Conservation (phyloP, 1,284 basidiomycete species). For the Anthracocystis panici-leucophaei region DNA sequence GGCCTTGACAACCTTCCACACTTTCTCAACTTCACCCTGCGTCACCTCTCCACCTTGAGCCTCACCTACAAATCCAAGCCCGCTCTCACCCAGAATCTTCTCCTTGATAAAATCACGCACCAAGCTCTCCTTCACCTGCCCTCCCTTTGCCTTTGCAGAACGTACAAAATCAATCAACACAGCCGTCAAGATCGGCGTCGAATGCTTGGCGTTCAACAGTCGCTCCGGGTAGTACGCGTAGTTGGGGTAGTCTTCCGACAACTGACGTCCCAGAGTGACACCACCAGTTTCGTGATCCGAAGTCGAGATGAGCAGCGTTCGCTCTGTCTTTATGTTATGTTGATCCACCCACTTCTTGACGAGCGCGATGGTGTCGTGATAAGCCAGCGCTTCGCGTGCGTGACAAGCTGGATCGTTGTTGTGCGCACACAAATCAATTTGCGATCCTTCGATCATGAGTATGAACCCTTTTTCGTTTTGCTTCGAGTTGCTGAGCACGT, state of each 20-base stretch:
- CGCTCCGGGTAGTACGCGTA: conserved; percentile 69
- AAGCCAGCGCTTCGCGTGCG: conserved; percentile 69
- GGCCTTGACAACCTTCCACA: conserved; percentile 48
- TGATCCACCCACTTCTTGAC: conserved; percentile 66
- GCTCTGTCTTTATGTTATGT: conserved; percentile 59
- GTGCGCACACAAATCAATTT: conserved; percentile 67
- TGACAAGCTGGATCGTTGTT: conserved; percentile 63
- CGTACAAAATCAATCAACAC: conserved; percentile 55
- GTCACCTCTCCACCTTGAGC: conserved; percentile 41
- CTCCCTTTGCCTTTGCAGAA: conserved; percentile 4
- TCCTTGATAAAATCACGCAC: conserved; percentile 40
- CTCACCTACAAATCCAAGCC: conserved; percentile 24
- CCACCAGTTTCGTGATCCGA: conserved; percentile 71
- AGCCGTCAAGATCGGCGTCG: conserved; percentile 63
- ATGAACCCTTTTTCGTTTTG: conserved; percentile 59
- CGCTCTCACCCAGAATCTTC: conserved; percentile 46
- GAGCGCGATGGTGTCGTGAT: conserved; percentile 67
- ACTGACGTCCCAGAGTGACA: conserved; percentile 69
- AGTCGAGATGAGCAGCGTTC: conserved; percentile 69
- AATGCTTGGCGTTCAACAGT: conserved; percentile 67
- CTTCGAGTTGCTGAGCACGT: conserved; percentile 30
- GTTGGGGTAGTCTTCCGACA: conserved; percentile 65
- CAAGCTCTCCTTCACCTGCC: conserved; percentile 15
- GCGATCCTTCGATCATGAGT: conserved; percentile 66
- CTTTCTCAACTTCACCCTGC: conserved; percentile 58